Evolutionary conservation across 2,329 filamentous ascomycete species (phyloP).

Genomic region (Bipolaris oryzae): DNA sequence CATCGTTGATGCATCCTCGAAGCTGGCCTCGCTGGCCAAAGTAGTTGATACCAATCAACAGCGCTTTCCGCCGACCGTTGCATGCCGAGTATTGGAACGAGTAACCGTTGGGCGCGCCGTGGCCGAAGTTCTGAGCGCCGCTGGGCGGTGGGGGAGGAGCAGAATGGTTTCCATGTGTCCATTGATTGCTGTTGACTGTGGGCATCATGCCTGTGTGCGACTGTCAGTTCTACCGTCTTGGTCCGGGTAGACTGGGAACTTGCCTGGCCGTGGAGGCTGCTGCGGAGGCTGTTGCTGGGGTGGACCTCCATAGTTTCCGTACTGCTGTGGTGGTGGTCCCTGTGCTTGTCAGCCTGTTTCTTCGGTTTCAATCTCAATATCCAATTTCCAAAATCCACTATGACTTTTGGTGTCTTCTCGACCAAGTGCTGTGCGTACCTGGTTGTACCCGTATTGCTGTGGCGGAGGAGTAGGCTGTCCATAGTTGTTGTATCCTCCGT

Average conservation of each 20-base stretch:
- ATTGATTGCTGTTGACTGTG: conserved; percentile 51
- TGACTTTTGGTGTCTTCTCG: background rate
- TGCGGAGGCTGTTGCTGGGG: conserved; percentile 31
- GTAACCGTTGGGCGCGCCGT: conserved; percentile 80
- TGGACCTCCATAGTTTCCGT: conserved; percentile 24
- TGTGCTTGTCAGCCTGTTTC: conserved; percentile 1
- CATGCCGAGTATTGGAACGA: conserved; percentile 91
- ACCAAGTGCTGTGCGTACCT: conserved; percentile 34
- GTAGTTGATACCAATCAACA: conserved; percentile 96
- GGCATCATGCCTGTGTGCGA: conserved; percentile 56
- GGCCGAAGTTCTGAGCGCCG: conserved; percentile 60
- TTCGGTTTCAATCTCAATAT: background rate
- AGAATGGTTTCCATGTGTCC: conserved; percentile 60
- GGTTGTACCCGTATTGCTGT: conserved; percentile 53
- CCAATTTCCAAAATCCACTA: background rate
- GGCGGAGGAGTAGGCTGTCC: conserved; percentile 50
- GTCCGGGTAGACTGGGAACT: background rate
- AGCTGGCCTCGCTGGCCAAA: conserved; percentile 91
- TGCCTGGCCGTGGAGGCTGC: conserved; percentile 31
- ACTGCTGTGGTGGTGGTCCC: conserved; percentile 7
- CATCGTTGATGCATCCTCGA: conserved; percentile 94
- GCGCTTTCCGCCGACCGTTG: conserved; percentile 83
- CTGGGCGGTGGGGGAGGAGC: conserved; percentile 70
- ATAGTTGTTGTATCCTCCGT: conserved; percentile 48
- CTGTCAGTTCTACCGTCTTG: conserved; percentile 32